Evolutionary conservation across 345 rosid species (phyloP).

Genomic region (Raphanus sativus): DNA sequence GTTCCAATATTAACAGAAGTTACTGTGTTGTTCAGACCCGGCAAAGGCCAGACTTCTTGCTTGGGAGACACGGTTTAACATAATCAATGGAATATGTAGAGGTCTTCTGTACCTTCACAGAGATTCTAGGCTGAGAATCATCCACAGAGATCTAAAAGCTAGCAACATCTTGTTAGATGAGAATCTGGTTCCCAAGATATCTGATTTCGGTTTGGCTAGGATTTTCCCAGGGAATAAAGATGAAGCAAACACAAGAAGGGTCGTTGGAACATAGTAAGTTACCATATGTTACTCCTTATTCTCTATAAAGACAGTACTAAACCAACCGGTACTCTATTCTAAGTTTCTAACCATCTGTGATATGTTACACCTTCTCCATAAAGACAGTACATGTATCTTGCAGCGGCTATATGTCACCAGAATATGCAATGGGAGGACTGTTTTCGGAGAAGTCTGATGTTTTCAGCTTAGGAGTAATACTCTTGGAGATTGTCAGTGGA

Average conservation of each 20-base stretch:
- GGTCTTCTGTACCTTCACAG: conserved; percentile 22
- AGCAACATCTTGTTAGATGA: conserved; percentile 44
- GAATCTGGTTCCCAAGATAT: conserved; percentile 49
- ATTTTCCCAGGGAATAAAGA: conserved; percentile 42
- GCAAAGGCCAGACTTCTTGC: not conserved
- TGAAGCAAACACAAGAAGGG: conserved; percentile 47
- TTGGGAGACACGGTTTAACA: conserved; percentile 11
- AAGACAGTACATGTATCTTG: not conserved
- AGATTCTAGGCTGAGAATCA: conserved; percentile 20
- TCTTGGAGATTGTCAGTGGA: conserved; percentile 46
- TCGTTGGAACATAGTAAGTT: conserved; percentile 52
- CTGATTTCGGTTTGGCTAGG: conserved; percentile 54
- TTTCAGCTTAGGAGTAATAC: conserved; percentile 48
- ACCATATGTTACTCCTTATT: conserved; percentile 9
- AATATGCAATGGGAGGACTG: conserved; percentile 38
- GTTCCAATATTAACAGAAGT: conserved; percentile 3
- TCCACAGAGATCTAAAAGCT: conserved; percentile 1
- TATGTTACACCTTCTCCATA: conserved; percentile 17
- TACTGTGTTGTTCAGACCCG: not conserved
- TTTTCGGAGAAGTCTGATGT: conserved; percentile 51
- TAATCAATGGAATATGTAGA: conserved; percentile 11
- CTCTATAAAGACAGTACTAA: not conserved
- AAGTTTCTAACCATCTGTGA: no score
- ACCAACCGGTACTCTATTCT: no score
- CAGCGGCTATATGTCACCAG: conserved; percentile 7